Percentiles rank a stretch among this genome's conserved stretches.
These are phyloP conservation scores for Kodamaea lidongshanica DNA, from an alignment of 805 yeast genomes.

Conservation along the genomic window DNA sequence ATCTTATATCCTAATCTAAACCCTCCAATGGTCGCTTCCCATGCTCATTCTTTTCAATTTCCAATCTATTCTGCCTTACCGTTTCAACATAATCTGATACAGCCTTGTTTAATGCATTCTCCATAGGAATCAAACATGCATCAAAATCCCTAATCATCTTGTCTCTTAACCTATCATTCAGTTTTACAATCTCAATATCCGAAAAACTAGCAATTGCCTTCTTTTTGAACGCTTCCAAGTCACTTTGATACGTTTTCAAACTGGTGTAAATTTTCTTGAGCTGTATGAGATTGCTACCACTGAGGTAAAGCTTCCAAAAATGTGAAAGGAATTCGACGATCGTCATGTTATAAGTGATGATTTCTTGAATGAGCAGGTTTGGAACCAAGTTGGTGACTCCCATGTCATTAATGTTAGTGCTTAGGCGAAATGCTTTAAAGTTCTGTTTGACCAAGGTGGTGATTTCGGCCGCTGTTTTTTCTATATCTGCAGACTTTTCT, in stretches of 20 bases:
- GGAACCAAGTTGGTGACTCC: slow-evolving; percentile 30
- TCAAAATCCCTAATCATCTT: slow-evolving; percentile 28
- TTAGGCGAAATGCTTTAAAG: slow-evolving; percentile 46
- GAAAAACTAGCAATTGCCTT: slow-evolving; percentile 13
- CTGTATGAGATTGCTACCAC: slow-evolving; percentile 32
- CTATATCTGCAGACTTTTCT: slow-evolving; percentile 28
- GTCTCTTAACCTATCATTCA: slow-evolving; percentile 28
- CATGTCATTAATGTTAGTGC: slow-evolving; percentile 13
- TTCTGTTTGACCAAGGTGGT: slow-evolving; percentile 45
- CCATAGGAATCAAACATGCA: slow-evolving; percentile 27
- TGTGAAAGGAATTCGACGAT: slow-evolving; percentile 39
- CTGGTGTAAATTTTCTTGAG: slow-evolving; percentile 33
- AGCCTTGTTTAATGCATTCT: slow-evolving; percentile 29
- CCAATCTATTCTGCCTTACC: slow-evolving; percentile 9
- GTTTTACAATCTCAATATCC: slow-evolving; percentile 14
- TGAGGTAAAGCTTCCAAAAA: slow-evolving; percentile 36
- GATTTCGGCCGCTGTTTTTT: slow-evolving; percentile 41
- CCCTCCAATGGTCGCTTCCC: slow-evolving; percentile 21
- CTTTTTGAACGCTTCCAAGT: slow-evolving; percentile 23
- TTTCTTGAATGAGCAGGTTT: slow-evolving; percentile 23
- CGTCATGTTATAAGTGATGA: slow-evolving; percentile 33
- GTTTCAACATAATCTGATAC: slow-evolving; percentile 30
- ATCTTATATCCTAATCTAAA: too few relatives aligned
- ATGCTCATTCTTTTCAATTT: slow-evolving; percentile 22
- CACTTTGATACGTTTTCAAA: slow-evolving; percentile 29